phyloP scores from a whole-genome alignment of 1,284 basidiomycete genomes.

The Prillingera fragicola region DNA sequence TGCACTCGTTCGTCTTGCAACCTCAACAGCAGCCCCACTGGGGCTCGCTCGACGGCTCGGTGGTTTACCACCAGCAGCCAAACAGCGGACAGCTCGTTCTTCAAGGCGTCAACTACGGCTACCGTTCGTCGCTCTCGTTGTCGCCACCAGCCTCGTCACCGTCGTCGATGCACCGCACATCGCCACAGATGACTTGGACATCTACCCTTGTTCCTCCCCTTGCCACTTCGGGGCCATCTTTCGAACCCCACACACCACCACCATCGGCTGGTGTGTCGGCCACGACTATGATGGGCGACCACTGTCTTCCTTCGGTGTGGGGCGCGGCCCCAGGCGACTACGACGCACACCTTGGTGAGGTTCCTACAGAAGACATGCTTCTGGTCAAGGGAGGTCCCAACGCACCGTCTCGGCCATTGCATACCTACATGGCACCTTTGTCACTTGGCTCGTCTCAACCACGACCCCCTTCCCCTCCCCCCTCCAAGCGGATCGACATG shows the following conservation, averaged over 20 bases:
- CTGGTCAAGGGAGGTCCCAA: constrained; percentile 14
- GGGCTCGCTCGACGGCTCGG: constrained; percentile 14
- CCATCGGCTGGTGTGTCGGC: constrained; percentile 3
- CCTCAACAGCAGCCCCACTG: constrained; percentile 16
- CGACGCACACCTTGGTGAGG: constrained; percentile 1
- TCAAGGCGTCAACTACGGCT: constrained; percentile 1
- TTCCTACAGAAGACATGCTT: constrained; percentile 9
- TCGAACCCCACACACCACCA: constrained; percentile 17
- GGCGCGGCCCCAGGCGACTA: constrained; percentile 6
- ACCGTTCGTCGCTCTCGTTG: constrained; percentile 15
- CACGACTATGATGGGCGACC: too few relatives aligned
- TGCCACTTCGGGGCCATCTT: too few relatives aligned
- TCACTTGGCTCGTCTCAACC: constrained; percentile 5
- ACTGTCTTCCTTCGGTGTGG: constrained; percentile 2
- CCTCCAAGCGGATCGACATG: constrained; percentile 33
- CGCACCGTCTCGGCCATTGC: constrained; percentile 8
- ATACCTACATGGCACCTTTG: constrained; percentile 14
- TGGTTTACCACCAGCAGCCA: constrained; percentile 8
- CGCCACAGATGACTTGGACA: constrained; percentile 17
- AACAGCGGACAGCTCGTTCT: not conserved
- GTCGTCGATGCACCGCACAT: constrained; percentile 11
- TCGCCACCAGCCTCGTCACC: constrained; percentile 15
- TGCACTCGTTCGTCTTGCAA: constrained; percentile 12
- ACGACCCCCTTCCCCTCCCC: constrained; percentile 8
- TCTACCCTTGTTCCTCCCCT: too few relatives aligned